These are phyloP conservation scores for Lasiodiplodia gonubiensis DNA, from an alignment of 2,329 filamentous ascomycete genomes.

Conservation along the genomic window DNA sequence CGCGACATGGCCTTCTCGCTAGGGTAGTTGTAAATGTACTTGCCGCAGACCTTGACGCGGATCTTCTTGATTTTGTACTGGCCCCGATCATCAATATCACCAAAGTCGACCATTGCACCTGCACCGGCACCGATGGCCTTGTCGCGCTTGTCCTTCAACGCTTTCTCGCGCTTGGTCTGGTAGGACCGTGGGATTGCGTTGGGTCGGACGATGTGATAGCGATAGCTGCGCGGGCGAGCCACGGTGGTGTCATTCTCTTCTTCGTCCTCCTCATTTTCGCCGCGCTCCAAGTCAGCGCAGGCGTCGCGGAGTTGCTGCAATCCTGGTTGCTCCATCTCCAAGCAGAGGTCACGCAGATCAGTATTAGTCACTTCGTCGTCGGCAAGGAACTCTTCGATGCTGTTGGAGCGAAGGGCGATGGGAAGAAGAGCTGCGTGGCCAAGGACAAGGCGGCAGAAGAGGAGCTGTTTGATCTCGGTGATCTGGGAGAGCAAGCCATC, in stretches of 20 bases:
- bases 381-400: conserved; percentile 53
- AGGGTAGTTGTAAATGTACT: conserved; percentile 59
- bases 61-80: conserved; percentile 46
- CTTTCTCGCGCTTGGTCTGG: conserved; percentile 43
- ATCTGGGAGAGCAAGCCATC: conserved; percentile 52
- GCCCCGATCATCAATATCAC: conserved; percentile 43
- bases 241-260: conserved; percentile 32
- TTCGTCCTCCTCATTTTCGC: conserved; percentile 47
- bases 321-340: conserved; percentile 55
- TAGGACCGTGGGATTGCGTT: conserved; percentile 33
- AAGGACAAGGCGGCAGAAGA: conserved; percentile 57
- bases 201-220: background rate
- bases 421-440: conserved; percentile 54
- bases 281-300: conserved; percentile 56
- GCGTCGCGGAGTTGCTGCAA: conserved; percentile 59
- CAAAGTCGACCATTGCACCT: conserved; percentile 44
- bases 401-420: conserved; percentile 51
- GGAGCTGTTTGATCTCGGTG: conserved; percentile 55
- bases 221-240: background rate
- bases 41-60: conserved; percentile 55
- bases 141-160: conserved; percentile 33
- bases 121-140: conserved; percentile 29
- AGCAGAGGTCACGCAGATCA: conserved; percentile 55
- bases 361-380: conserved; percentile 50
- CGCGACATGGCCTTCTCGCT: conserved; percentile 55